Evolutionary conservation across 2,329 filamentous ascomycete species (phyloP).

Genomic region (Ambrosiella cleistominuta): DNA sequence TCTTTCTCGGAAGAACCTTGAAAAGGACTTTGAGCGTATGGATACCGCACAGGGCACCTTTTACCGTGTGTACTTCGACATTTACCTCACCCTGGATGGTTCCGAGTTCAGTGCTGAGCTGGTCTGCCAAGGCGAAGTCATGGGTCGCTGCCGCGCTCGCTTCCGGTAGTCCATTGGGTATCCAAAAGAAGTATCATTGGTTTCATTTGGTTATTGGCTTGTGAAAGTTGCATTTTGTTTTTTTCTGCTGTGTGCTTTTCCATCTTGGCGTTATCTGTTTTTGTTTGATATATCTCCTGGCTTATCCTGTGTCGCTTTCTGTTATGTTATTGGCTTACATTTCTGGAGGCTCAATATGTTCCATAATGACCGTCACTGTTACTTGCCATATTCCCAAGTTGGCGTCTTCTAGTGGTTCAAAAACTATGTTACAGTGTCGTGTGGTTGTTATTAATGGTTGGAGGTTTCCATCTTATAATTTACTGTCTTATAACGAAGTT

Average conservation of each 20-base stretch:
- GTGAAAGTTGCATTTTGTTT: neutral
- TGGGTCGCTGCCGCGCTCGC: slow-evolving; percentile 86
- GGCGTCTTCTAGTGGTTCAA: no score
- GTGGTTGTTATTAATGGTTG: no score
- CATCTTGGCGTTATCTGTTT: slow-evolving; percentile 5
- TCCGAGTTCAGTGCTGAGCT: slow-evolving; percentile 96
- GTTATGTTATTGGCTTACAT: neutral
- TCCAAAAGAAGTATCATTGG: neutral
- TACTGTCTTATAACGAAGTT: no score
- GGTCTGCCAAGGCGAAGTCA: slow-evolving; percentile 97
- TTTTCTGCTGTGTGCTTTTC: neutral
- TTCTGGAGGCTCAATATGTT: neutral
- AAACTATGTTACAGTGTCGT: no score
- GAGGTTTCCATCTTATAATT: no score
- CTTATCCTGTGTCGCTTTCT: neutral
- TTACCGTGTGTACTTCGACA: slow-evolving; percentile 66
- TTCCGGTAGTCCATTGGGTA: slow-evolving; percentile 40
- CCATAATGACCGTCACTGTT: no score
- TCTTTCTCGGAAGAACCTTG: slow-evolving; percentile 90
- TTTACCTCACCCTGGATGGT: slow-evolving; percentile 86
- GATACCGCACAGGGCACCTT: slow-evolving; percentile 95
- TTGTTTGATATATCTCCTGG: neutral
- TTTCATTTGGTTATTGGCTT: neutral
- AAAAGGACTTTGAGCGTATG: slow-evolving; percentile 99
- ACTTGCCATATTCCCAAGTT: no score